Percentiles rank a stretch among this genome's conserved stretches.
Evolutionary conservation across 345 rosid species (phyloP).

Genomic region (Eucalyptus fibrosa): DNA sequence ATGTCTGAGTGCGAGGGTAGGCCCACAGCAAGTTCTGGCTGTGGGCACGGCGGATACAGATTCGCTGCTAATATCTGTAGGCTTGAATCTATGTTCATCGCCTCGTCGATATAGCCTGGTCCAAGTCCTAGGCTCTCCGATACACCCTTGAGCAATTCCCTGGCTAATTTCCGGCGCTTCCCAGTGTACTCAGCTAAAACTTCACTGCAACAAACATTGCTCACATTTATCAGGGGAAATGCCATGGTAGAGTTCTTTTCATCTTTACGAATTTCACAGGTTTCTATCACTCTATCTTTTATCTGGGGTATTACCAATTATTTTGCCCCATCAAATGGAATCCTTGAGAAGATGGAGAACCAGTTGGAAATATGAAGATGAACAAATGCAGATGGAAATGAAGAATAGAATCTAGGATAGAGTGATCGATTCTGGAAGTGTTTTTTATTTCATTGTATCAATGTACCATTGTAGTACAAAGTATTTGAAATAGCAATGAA

Average conservation of each 20-base stretch:
- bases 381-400: too few relatives aligned
- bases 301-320: not conserved
- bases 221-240: not conserved
- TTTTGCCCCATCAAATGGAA: not conserved
- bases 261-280: not conserved
- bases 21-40: constrained; percentile 38
- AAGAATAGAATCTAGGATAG: too few relatives aligned
- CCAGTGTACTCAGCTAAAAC: constrained; percentile 3
- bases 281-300: not conserved
- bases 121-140: too few relatives aligned
- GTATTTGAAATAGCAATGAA: too few relatives aligned
- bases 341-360: not conserved
- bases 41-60: constrained; percentile 34
- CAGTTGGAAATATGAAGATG: too few relatives aligned
- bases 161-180: constrained; percentile 7
- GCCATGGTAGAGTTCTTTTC: not conserved
- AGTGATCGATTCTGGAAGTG: too few relatives aligned
- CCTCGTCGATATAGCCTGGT: constrained; percentile 1
- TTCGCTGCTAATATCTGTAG: constrained; percentile 11
- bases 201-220: constrained; percentile 2
- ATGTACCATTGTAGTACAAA: too few relatives aligned
- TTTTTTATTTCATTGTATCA: too few relatives aligned
- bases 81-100: constrained; percentile 7
- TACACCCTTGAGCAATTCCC: not conserved
- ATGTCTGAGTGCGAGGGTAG: constrained; percentile 29